Conservation (phyloP, 352 stramenopile genomes). For the Aphanomyces stellatus region DNA sequence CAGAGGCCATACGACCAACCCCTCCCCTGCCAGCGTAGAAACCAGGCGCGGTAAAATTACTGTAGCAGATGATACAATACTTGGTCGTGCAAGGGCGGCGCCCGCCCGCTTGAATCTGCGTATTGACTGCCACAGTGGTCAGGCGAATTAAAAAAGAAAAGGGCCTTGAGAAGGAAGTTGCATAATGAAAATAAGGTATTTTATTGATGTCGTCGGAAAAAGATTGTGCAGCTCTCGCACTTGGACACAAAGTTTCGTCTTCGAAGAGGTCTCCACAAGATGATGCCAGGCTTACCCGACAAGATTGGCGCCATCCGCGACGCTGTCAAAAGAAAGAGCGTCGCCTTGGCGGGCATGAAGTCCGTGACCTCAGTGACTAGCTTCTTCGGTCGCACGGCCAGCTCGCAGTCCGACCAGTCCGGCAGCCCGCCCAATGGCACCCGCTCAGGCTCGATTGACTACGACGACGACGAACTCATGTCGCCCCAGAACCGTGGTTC, state of each 20-base stretch:
- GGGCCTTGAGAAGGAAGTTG: background rate
- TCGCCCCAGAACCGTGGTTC: constrained; percentile 36
- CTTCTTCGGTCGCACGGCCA: background rate
- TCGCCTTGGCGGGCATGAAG: constrained; percentile 27
- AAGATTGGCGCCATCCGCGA: constrained; percentile 50
- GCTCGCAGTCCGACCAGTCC: constrained; percentile 15
- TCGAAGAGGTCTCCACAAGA: background rate
- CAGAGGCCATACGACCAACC: too few species aligned
- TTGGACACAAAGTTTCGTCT: background rate
- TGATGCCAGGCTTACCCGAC: constrained; percentile 7
- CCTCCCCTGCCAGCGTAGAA: too few species aligned
- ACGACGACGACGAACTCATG: constrained; percentile 34
- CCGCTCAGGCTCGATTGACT: constrained; percentile 22
- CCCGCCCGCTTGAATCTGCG: too few species aligned
- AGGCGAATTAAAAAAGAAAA: background rate
- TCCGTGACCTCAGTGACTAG: constrained; percentile 13
- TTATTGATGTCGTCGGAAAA: too few species aligned
- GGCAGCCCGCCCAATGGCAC: constrained; percentile 14
- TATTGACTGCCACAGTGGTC: too few species aligned
- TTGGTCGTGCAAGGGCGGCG: too few species aligned
- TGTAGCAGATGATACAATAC: too few species aligned
- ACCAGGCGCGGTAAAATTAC: too few species aligned
- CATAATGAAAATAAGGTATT: background rate
- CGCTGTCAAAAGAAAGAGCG: constrained; percentile 50
- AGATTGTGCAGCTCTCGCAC: background rate